phyloP scores from a whole-genome alignment of 148 eudicot genomes.

The Camellia lanceoleosa region DNA sequence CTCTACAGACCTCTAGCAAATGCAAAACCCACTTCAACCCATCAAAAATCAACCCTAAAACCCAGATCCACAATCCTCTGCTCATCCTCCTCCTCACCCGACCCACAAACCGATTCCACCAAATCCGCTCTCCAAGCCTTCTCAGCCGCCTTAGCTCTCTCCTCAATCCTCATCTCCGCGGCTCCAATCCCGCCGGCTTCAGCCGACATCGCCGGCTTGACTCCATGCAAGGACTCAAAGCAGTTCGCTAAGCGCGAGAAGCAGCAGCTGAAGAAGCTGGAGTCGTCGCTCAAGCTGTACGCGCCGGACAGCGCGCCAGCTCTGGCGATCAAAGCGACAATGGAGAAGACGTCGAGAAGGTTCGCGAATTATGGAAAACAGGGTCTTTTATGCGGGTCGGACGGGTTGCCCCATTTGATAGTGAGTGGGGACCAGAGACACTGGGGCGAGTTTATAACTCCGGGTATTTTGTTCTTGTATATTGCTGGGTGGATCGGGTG shows the following conservation, averaged over 20 bases:
- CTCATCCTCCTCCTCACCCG: conserved; percentile 25
- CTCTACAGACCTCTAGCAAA: conserved; percentile 48
- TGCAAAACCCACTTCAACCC: conserved; percentile 22
- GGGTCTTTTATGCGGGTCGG: conserved; percentile 83
- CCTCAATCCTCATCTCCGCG: conserved; percentile 54
- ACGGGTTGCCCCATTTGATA: conserved; percentile 89
- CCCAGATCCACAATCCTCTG: conserved; percentile 17
- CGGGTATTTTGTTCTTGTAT: conserved; percentile 78
- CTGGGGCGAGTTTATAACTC: conserved; percentile 98
- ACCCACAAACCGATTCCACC: conserved; percentile 16
- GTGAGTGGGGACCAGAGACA: conserved; percentile 97
- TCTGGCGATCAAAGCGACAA: conserved; percentile 79
- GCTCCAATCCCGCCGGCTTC: conserved; percentile 52
- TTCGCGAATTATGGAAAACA: conserved; percentile 93
- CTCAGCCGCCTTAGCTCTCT: conserved; percentile 76
- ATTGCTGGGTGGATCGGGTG: conserved; percentile 99
- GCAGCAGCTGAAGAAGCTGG: conserved; percentile 74
- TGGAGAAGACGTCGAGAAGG: conserved; percentile 86
- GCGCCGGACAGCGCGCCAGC: conserved; percentile 95
- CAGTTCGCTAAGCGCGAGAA: conserved; percentile 92
- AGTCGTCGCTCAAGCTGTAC: conserved; percentile 79
- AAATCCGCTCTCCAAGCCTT: conserved; percentile 40
- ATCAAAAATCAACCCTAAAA: conserved; percentile 12
- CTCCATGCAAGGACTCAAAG: conserved; percentile 95
- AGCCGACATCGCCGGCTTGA: conserved; percentile 83